These are phyloP conservation scores for Penicillium ochrochloron DNA, from an alignment of 495 filamentous ascomycete genomes.

Conservation along the genomic window DNA sequence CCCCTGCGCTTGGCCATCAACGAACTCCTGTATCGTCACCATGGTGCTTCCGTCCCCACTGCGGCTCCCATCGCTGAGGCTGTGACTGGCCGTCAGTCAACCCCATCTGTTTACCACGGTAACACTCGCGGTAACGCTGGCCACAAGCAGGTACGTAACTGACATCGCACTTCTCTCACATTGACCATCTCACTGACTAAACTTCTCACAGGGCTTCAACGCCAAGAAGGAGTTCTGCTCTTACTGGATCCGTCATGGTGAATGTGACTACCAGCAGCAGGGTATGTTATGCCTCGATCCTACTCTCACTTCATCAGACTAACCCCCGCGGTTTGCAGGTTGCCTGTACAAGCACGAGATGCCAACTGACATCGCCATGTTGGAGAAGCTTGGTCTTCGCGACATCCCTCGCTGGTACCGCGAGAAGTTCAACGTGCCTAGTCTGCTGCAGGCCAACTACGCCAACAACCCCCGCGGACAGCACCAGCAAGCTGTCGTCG, in stretches of 20 bases:
- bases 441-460: slow-evolving; percentile 27
- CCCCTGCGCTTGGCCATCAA: slow-evolving; percentile 29
- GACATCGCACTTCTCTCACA: background rate
- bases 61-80: background rate
- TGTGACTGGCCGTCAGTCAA: background rate
- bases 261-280: slow-evolving; percentile 82
- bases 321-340: slow-evolving; percentile 39
- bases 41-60: background rate
- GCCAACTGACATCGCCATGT: slow-evolving; percentile 63
- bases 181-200: background rate
- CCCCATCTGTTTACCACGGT: background rate
- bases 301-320: slow-evolving; percentile 4
- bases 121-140: background rate
- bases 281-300: slow-evolving; percentile 39
- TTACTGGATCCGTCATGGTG: slow-evolving; percentile 70
- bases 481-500: slow-evolving; percentile 13
- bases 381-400: slow-evolving; percentile 65
- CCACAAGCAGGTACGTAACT: slow-evolving; percentile 7
- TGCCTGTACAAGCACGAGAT: slow-evolving; percentile 89
- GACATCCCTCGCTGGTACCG: slow-evolving; percentile 61
- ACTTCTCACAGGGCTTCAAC: background rate
- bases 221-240: slow-evolving; percentile 78
- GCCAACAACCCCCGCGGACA: slow-evolving; percentile 22
- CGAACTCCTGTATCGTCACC: slow-evolving; percentile 14
- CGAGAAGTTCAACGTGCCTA: slow-evolving; percentile 46